These are phyloP conservation scores for Iris pallida DNA, from an alignment of 116 monocot species.

Conservation along the genomic window DNA sequence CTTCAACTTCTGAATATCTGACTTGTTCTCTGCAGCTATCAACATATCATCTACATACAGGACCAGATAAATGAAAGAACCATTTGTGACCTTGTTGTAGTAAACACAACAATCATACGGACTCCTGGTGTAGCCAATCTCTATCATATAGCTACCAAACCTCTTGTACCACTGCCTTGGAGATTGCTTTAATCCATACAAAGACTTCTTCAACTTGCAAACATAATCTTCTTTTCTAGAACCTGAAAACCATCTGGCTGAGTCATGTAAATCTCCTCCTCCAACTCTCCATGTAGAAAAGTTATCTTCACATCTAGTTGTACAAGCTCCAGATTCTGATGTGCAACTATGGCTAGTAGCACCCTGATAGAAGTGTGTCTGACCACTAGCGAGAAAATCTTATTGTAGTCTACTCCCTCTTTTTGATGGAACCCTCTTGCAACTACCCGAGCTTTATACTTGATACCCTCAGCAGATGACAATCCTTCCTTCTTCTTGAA, in stretches of 20 bases:
- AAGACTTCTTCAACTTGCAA: constrained; percentile 2
- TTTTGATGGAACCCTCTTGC: background rate
- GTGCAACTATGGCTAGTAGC: background rate
- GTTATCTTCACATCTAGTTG: background rate
- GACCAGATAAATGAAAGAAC: constrained; percentile 1
- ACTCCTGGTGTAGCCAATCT: background rate
- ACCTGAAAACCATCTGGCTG: background rate
- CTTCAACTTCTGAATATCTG: background rate
- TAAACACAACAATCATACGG: background rate
- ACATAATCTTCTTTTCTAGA: background rate
- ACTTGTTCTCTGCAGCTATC: background rate
- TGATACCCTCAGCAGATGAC: background rate
- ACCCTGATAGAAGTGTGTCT: background rate
- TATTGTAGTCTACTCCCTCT: background rate
- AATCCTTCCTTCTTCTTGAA: background rate
- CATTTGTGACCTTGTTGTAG: background rate
- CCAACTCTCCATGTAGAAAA: background rate
- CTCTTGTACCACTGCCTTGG: constrained; percentile 1
- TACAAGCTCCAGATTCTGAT: background rate
- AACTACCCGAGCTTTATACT: background rate
- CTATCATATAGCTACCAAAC: background rate
- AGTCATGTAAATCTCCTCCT: constrained; percentile 1
- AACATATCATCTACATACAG: constrained; percentile 11
- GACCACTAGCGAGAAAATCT: background rate
- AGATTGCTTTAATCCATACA: background rate